Evolutionary conservation across 805 yeast species (phyloP), one percentile per base, ranked within the genome.

Genomic region (Candida maesae): DNA sequence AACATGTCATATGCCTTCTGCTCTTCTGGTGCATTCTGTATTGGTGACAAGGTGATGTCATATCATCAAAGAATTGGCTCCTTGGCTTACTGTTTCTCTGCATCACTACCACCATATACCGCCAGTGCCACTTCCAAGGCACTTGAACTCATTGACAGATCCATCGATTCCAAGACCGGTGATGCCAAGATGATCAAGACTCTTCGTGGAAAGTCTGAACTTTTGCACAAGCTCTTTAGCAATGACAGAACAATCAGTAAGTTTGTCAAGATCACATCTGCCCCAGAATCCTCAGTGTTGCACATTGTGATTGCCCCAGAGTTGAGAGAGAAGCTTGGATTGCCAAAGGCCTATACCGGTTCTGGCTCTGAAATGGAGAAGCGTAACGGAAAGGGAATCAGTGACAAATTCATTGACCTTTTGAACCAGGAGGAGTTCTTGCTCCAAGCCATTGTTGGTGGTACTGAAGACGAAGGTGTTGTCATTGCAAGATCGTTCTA

Each of bases 61-160:
- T 81, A 81, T 52, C 96, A 91, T 66, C 99, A 93, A 71, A 79
- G 95, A 61, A 83, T 93, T 55, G 84, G 88, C 18, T 86, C 95
- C 12, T 72, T 73, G 50, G 96, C 96, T 3, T 93, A 88, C 60
- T 93, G 93, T 46, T 93, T 87, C 61, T 84, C 95, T 55, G 99
- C 99, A 7, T 77, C 96, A 1, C 75, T 91, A 59, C 98, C 99
- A 11, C 95, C 97, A 18, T 91, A 84, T 63, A 76, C 88, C 32
- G 95, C 95, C 1, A 73, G 68, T 42, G 79, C 81, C 3, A 76
- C 75, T 1, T 74, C 85, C 1, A 68, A 69, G 39, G 74, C 76
- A 0, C 67, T 87, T 30, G 56, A 67, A 13, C 61, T 78, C 30
- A 66, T 87, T 47, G 71, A 68, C 29, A 50, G 64, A 19, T 56